These are phyloP conservation scores for Sporothrix pseudoabietina DNA, from an alignment of 2,329 filamentous ascomycete genomes.

Conservation along the genomic window DNA sequence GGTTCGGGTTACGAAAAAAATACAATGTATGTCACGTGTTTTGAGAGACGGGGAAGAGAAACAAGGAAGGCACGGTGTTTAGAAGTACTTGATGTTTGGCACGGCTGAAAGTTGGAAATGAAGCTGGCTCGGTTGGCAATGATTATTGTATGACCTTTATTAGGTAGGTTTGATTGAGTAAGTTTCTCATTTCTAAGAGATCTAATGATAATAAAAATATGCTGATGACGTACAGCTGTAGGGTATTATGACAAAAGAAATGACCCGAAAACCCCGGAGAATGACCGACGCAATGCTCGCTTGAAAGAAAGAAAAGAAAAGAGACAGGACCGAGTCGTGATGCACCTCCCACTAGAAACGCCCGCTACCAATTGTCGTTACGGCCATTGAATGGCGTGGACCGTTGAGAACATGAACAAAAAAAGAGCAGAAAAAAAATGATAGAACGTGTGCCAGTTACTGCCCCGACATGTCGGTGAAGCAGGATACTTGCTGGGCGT, in stretches of 20 bases:
- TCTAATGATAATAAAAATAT: background rate
- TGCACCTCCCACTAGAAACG: background rate
- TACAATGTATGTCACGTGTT: background rate
- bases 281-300: background rate
- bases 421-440: background rate
- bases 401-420: background rate
- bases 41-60: background rate
- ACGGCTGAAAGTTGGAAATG: background rate
- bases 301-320: constrained; percentile 1
- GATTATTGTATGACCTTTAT: background rate
- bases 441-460: background rate
- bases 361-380: background rate
- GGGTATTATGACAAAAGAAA: background rate
- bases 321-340: background rate
- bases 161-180: background rate
- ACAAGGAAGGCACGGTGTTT: background rate
- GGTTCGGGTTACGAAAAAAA: background rate
- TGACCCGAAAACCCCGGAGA: background rate
- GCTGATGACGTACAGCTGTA: background rate
- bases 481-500: constrained; percentile 45
- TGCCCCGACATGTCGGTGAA: constrained; percentile 38
- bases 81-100: background rate
- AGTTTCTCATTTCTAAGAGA: background rate
- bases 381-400: background rate
- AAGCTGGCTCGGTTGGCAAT: background rate